Percentiles rank a stretch among this genome's conserved stretches.
phyloP scores from a whole-genome alignment of 768 basidiomycete species.

The Steccherinum ochraceum region DNA sequence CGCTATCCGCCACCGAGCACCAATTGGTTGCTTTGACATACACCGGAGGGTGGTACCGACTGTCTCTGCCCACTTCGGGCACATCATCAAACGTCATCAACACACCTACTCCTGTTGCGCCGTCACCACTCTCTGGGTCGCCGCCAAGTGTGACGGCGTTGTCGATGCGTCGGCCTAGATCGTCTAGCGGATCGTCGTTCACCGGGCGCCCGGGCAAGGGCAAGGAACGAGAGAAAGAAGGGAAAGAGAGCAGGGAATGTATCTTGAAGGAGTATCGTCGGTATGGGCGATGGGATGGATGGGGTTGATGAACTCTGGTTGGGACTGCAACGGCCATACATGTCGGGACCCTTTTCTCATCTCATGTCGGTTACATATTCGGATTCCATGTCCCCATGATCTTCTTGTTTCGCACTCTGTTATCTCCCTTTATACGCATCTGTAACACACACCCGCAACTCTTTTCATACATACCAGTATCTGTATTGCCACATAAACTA shows the following conservation, averaged over 20 bases:
- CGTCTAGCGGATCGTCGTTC: conserved; percentile 51
- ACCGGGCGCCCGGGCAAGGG: conserved; percentile 41
- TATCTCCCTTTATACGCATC: not conserved
- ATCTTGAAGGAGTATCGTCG: conserved; percentile 70
- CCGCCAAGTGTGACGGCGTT: conserved; percentile 37
- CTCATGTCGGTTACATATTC: not conserved
- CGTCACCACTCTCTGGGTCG: conserved; percentile 12
- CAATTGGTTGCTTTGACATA: conserved; percentile 85
- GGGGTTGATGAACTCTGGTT: conserved; percentile 45
- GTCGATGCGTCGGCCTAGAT: conserved; percentile 36
- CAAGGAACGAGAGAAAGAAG: conserved; percentile 58
- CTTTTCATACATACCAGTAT: not conserved
- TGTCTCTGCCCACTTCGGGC: conserved; percentile 49
- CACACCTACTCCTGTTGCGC: conserved; percentile 16
- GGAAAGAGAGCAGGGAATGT: conserved; percentile 60
- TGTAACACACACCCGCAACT: not conserved
- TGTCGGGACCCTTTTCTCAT: not conserved
- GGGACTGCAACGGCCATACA: no score
- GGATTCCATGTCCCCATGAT: not conserved
- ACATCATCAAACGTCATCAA: conserved; percentile 9
- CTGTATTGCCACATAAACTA: not conserved
- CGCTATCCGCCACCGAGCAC: conserved; percentile 38
- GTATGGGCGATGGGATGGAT: conserved; percentile 88
- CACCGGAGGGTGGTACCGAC: conserved; percentile 88
- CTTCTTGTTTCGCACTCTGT: not conserved